These are phyloP conservation scores for Fomitopsis palustris DNA, from an alignment of 1,284 basidiomycete species.

Conservation along the genomic window DNA sequence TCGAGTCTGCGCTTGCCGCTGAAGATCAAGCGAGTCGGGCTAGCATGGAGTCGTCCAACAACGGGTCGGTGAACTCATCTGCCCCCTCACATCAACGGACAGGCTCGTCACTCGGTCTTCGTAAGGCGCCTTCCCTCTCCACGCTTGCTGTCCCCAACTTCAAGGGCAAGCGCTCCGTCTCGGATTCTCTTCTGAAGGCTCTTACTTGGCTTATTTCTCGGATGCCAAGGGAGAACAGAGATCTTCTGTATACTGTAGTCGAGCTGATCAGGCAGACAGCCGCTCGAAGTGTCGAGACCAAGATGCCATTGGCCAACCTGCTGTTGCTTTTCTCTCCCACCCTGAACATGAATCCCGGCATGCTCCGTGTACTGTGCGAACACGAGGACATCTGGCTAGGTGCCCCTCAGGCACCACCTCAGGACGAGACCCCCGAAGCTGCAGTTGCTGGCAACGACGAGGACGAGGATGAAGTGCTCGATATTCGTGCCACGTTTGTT, in stretches of 20 bases:
- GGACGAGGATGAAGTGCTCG: slow-evolving; percentile 2
- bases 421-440: not conserved
- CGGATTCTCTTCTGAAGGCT: slow-evolving; percentile 46
- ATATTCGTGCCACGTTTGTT: slow-evolving; percentile 8
- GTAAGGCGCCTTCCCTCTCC: slow-evolving; percentile 74
- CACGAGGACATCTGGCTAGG: slow-evolving; percentile 60
- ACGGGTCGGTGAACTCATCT: slow-evolving; percentile 4
- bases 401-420: slow-evolving; percentile 3
- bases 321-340: slow-evolving; percentile 80
- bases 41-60: slow-evolving; percentile 21
- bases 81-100: slow-evolving; percentile 24
- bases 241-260: slow-evolving; percentile 67
- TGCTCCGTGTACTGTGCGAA: slow-evolving; percentile 73
- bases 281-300: slow-evolving; percentile 59
- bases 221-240: slow-evolving; percentile 69
- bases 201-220: slow-evolving; percentile 58
- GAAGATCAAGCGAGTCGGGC: slow-evolving; percentile 38
- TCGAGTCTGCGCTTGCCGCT: slow-evolving; percentile 69
- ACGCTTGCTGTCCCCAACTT: slow-evolving; percentile 71
- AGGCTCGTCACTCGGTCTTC: slow-evolving; percentile 41
- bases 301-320: slow-evolving; percentile 83
- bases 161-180: slow-evolving; percentile 53
- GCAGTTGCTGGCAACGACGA: not conserved
- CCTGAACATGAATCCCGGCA: slow-evolving; percentile 72
- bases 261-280: slow-evolving; percentile 73